Conservation (phyloP, 2,329 filamentous ascomycete species). For the Ceratocystis alfenasii region DNA sequence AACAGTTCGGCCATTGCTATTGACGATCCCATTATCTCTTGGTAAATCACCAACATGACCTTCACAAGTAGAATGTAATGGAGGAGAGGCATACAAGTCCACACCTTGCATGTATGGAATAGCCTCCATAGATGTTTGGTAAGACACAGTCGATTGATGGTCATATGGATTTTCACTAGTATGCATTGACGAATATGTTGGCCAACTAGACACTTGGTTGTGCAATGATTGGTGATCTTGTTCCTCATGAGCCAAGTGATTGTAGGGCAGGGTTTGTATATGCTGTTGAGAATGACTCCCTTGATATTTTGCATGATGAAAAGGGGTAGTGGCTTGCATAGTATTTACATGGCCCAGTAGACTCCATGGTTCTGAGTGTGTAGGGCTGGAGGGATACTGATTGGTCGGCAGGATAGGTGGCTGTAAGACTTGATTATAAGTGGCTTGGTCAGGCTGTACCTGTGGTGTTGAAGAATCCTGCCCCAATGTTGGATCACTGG, state of each 20-base stretch:
- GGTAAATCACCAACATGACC: neutral
- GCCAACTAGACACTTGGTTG: neutral
- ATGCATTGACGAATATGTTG: constrained; percentile 5
- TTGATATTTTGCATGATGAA: neutral
- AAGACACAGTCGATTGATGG: neutral
- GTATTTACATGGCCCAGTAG: neutral
- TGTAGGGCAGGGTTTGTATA: neutral
- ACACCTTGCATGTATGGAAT: neutral
- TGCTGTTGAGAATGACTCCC: neutral
- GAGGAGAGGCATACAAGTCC: neutral
- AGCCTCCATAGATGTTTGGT: neutral
- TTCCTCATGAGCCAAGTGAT: neutral
- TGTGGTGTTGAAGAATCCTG: neutral
- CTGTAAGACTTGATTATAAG: neutral
- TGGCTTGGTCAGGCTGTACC: neutral
- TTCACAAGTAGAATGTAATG: neutral
- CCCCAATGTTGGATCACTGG: neutral
- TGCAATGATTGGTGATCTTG: neutral
- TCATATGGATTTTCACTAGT: neutral
- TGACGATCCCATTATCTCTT: neutral
- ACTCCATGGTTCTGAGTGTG: neutral
- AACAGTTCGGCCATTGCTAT: neutral
- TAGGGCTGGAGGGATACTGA: neutral
- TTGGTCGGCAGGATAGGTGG: neutral
- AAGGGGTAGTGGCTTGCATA: neutral